Conservation (phyloP, 164 flowering plant genomes). For the Echeveria elegans region DNA sequence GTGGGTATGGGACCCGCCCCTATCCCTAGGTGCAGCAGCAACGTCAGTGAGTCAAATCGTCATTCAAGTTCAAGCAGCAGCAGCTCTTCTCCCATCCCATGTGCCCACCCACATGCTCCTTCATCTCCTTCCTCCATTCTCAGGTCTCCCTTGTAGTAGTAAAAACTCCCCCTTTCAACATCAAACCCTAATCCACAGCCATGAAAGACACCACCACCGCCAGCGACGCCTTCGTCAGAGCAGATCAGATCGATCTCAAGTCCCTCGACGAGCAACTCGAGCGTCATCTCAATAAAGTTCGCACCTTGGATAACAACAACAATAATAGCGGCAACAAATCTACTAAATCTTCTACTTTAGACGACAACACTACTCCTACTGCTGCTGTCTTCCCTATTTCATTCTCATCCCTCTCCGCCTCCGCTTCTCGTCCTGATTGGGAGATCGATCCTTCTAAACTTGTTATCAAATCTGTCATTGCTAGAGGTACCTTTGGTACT, state of each 20-base stretch:
- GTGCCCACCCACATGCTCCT: no score
- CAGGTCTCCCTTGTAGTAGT: no score
- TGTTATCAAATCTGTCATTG: slow-evolving; percentile 30
- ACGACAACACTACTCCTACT: slow-evolving; percentile 15
- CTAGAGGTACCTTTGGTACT: slow-evolving; percentile 39
- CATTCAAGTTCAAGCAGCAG: no score
- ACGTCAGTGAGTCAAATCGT: no score
- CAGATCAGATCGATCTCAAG: slow-evolving; percentile 97
- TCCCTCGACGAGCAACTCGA: slow-evolving; percentile 87
- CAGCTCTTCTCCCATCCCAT: no score
- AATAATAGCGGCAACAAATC: slow-evolving; percentile 20
- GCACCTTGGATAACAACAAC: slow-evolving; percentile 47
- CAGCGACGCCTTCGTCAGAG: slow-evolving; percentile 85
- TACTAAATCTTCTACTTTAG: slow-evolving; percentile 27
- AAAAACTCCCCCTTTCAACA: no score
- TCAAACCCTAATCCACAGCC: no score
- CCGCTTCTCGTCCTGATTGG: slow-evolving; percentile 31
- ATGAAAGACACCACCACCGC: no score
- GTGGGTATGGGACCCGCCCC: no score
- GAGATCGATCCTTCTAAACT: slow-evolving; percentile 62
- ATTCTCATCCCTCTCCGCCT: background rate
- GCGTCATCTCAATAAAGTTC: slow-evolving; percentile 60
- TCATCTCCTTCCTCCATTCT: background rate
- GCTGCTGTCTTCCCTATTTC: slow-evolving; percentile 1
- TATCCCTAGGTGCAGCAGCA: no score